Conservation (phyloP, 495 filamentous ascomycete genomes). For the Lasiosphaeria miniovina region DNA sequence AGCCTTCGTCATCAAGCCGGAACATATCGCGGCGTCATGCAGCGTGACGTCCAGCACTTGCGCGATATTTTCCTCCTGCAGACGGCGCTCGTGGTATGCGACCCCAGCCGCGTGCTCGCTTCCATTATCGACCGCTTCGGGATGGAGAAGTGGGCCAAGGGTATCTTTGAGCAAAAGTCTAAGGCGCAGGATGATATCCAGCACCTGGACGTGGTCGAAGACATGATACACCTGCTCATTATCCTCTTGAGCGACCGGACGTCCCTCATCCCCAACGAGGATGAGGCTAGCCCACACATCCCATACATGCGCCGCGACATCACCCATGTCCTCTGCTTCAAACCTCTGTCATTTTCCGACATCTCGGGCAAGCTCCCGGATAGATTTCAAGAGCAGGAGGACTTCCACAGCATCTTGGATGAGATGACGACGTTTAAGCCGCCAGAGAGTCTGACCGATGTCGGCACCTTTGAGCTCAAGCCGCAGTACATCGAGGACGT, state of each 20-base stretch:
- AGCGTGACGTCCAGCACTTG: conserved; percentile 87
- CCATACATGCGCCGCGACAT: conserved; percentile 82
- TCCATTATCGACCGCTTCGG: conserved; percentile 89
- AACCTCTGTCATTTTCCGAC: conserved; percentile 90
- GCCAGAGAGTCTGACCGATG: conserved; percentile 87
- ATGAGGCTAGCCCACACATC: conserved; percentile 61
- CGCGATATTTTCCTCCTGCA: conserved; percentile 94
- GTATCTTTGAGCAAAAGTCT: conserved; percentile 64
- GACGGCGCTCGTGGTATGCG: conserved; percentile 80
- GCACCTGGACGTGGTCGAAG: conserved; percentile 87
- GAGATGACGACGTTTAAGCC: conserved; percentile 85
- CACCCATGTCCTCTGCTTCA: conserved; percentile 92
- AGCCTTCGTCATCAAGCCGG: conserved; percentile 92
- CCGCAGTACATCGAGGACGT: conserved; percentile 77
- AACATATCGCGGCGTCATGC: conserved; percentile 81
- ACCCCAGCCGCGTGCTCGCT: conserved; percentile 80
- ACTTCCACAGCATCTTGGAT: conserved; percentile 75
- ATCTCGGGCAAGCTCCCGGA: conserved; percentile 78
- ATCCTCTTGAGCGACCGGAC: conserved; percentile 85
- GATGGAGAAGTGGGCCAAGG: conserved; percentile 84
- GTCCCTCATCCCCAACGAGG: conserved; percentile 67
- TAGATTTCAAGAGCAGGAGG: conserved; percentile 76
- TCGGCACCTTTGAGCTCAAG: conserved; percentile 91
- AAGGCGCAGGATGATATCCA: conserved; percentile 76
- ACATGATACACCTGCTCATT: conserved; percentile 91